These are phyloP conservation scores for Pyrus bretschneideri DNA, from an alignment of 306 rosid genomes.

Conservation along the genomic window DNA sequence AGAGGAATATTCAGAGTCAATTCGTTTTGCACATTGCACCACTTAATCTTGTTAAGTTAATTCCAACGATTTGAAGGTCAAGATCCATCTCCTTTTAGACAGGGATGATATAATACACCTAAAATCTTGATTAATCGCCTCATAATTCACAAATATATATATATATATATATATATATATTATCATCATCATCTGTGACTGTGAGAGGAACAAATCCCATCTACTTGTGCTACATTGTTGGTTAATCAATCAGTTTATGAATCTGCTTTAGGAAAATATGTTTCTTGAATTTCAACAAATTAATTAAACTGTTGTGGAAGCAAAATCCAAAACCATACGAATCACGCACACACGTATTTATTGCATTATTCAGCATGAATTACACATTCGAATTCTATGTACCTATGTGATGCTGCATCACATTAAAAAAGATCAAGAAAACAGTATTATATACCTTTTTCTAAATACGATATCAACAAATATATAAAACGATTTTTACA, in stretches of 20 bases:
- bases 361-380: background rate
- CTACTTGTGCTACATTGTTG: background rate
- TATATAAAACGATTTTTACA: too few species aligned
- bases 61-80: background rate
- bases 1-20: conserved; percentile 11
- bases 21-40: background rate
- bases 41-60: background rate
- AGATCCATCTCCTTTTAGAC: conserved; percentile 1
- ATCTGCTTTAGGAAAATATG: background rate
- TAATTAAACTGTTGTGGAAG: background rate
- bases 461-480: too few species aligned
- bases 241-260: too few species aligned
- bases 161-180: too few species aligned
- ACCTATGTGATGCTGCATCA: background rate
- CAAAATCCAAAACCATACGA: background rate
- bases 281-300: background rate
- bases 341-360: background rate
- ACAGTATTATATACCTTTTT: background rate
- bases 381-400: background rate
- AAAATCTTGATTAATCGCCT: background rate
- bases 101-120: too few species aligned
- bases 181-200: background rate
- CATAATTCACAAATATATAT: too few species aligned
- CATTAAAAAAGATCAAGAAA: background rate
- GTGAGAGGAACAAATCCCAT: conserved; percentile 1